Percentiles rank a stretch among this genome's conserved stretches.
These are phyloP conservation scores for Trametes sanguinea DNA, from an alignment of 768 basidiomycete genomes.

Conservation along the genomic window DNA sequence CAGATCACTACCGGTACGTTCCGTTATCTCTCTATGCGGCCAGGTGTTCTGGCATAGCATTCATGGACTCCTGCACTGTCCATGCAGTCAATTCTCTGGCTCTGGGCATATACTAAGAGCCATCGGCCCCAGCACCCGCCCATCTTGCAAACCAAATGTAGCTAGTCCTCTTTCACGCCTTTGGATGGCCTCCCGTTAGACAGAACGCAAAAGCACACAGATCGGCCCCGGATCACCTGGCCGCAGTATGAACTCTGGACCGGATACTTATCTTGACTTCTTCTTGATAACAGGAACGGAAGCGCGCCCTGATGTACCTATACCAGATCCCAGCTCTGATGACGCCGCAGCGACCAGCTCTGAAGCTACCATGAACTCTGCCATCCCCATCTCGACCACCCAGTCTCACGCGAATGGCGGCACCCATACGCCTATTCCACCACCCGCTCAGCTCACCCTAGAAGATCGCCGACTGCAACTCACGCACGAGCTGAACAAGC, in stretches of 20 bases:
- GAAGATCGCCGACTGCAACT: slow-evolving; percentile 72
- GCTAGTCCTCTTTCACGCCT: neutral
- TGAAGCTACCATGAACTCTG: slow-evolving; percentile 12
- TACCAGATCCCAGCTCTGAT: slow-evolving; percentile 12
- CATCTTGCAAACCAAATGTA: too few species aligned
- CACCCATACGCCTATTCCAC: slow-evolving; percentile 24
- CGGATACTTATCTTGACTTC: neutral
- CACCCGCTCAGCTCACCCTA: slow-evolving; percentile 46
- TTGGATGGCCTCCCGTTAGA: neutral
- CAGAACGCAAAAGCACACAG: neutral
- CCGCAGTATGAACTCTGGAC: neutral
- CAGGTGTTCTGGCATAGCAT: slow-evolving; percentile 7
- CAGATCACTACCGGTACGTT: slow-evolving; percentile 62
- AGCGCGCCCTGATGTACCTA: slow-evolving; percentile 10
- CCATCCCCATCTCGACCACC: slow-evolving; percentile 12
- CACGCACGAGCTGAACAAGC: slow-evolving; percentile 61
- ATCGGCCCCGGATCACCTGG: slow-evolving; percentile 1
- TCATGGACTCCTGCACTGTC: neutral
- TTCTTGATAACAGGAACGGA: slow-evolving; percentile 18
- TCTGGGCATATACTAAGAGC: slow-evolving; percentile 2
- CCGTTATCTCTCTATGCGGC: neutral
- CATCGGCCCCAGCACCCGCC: neutral
- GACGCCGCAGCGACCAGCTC: slow-evolving; percentile 5
- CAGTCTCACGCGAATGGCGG: slow-evolving; percentile 12
- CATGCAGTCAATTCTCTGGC: neutral